phyloP scores from a whole-genome alignment of 805 yeast species.

The Starmerella kuoi region DNA sequence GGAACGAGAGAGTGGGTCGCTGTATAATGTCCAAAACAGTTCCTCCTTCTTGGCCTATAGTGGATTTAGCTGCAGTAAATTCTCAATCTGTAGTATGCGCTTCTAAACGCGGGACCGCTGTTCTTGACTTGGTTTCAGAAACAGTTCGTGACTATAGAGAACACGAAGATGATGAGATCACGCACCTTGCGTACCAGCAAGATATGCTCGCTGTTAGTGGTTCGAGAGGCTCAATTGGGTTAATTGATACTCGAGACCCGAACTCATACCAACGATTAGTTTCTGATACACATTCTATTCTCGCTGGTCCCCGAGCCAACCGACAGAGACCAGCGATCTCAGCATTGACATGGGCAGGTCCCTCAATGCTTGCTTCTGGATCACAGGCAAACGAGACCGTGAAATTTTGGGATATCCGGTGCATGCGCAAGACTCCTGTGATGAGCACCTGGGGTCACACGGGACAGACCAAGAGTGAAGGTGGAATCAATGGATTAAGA shows the following conservation, averaged over 20 bases:
- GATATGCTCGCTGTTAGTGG: constrained; percentile 8
- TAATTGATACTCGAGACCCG: constrained; percentile 9
- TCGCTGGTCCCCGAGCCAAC: constrained; percentile 5
- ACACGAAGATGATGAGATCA: not conserved
- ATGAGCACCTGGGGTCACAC: not conserved
- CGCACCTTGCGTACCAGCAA: not conserved
- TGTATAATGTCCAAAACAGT: not conserved
- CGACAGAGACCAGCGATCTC: constrained; percentile 13
- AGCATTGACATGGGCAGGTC: constrained; percentile 21
- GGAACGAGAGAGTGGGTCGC: constrained; percentile 1
- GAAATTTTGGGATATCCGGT: constrained; percentile 26
- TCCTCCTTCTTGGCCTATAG: not conserved
- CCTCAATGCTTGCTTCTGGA: constrained; percentile 17
- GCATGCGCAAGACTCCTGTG: constrained; percentile 6
- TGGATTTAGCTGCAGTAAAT: not conserved
- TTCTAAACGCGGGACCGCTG: not conserved
- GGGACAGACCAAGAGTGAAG: not conserved
- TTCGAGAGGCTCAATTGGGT: constrained; percentile 2
- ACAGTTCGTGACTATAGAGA: not conserved
- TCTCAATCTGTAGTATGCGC: constrained; percentile 1
- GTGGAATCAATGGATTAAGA: not conserved
- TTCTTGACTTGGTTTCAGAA: not conserved
- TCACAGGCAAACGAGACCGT: constrained; percentile 16
- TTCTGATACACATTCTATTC: constrained; percentile 6
- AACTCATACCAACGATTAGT: not conserved